Conservation (phyloP, 2,329 filamentous ascomycete genomes). For the Fusarium buharicum region DNA sequence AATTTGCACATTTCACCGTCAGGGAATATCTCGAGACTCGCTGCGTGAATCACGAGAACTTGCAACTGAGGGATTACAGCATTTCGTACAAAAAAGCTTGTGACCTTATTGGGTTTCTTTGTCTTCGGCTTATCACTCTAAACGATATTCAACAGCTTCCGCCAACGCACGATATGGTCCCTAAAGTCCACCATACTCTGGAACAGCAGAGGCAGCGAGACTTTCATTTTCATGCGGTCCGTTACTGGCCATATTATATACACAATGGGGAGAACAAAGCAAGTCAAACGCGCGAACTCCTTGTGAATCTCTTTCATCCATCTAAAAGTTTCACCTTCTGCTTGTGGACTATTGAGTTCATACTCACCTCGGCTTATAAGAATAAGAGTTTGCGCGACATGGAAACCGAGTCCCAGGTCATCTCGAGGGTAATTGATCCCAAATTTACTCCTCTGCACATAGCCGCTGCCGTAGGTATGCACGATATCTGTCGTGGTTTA, state of each 20-base stretch:
- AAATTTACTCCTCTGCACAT: conserved; percentile 13
- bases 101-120: neutral
- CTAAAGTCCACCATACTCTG: neutral
- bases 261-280: too few species aligned
- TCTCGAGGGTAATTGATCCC: too few species aligned
- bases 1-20: neutral
- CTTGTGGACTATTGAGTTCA: neutral
- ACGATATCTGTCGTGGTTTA: conserved; percentile 4
- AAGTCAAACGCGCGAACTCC: too few species aligned
- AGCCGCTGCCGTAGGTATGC: conserved; percentile 6
- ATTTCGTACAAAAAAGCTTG: neutral
- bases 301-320: too few species aligned
- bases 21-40: neutral
- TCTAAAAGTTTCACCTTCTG: neutral
- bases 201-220: too few species aligned
- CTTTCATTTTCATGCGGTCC: too few species aligned
- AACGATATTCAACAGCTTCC: neutral
- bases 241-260: too few species aligned
- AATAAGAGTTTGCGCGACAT: too few species aligned
- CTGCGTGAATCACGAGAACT: neutral
- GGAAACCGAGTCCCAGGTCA: too few species aligned
- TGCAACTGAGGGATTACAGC: neutral
- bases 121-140: neutral
- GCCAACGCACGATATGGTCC: neutral
- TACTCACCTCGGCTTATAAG: neutral